Percentiles rank a stretch among this genome's conserved stretches.
Conservation (phyloP, 129 eudicot species). For the Dittrichia graveolens region DNA sequence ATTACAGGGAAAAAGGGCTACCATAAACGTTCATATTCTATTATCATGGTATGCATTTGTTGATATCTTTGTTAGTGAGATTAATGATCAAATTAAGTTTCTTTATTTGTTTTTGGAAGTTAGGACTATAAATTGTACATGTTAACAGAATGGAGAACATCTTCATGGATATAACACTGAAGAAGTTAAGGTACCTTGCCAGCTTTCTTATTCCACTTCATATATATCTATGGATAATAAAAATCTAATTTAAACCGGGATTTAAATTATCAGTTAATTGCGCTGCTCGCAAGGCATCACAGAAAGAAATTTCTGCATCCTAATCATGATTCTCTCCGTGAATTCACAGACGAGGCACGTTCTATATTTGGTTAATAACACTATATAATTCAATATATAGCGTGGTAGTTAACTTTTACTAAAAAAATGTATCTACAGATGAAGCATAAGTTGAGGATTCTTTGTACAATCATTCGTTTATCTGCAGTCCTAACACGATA, state of each 20-base stretch:
- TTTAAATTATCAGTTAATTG: constrained; percentile 58
- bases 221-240: neutral
- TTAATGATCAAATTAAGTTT: neutral
- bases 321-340: constrained; percentile 47
- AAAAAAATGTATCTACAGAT: constrained; percentile 31
- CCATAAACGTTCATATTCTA: constrained; percentile 72
- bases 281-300: constrained; percentile 73
- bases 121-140: constrained; percentile 13
- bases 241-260: constrained; percentile 10
- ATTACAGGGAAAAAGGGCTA: constrained; percentile 73
- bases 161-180: constrained; percentile 67
- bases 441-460: constrained; percentile 64
- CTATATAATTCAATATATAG: neutral
- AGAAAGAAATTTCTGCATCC: constrained; percentile 64
- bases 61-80: neutral
- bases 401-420: neutral
- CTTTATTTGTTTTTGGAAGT: constrained; percentile 14
- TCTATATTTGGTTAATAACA: constrained; percentile 8
- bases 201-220: constrained; percentile 4
- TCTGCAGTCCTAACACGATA: constrained; percentile 51
- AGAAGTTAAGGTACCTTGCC: constrained; percentile 64
- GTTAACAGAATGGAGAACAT: constrained; percentile 63
- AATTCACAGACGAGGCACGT: constrained; percentile 60
- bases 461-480: constrained; percentile 68
- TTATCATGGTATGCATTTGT: constrained; percentile 56